Evolutionary conservation across 2,329 filamentous ascomycete genomes (phyloP).

Genomic region (Colletotrichum ledebouriae): DNA sequence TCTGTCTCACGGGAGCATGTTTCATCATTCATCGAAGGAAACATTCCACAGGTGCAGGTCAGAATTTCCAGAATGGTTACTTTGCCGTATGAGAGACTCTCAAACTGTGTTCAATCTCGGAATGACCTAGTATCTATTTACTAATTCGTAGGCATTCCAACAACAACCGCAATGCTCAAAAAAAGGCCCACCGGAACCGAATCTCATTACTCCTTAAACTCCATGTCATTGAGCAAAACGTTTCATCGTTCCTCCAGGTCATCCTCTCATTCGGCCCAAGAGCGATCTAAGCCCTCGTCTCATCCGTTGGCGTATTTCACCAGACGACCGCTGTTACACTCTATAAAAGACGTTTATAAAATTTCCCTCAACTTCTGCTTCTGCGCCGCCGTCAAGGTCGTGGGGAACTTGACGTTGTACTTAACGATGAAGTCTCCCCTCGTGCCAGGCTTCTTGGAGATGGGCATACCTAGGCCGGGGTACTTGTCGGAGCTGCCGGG

Average conservation of each 20-base stretch:
- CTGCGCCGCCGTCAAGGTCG: slow-evolving; percentile 79
- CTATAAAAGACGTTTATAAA: slow-evolving; percentile 61
- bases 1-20: too few relatives aligned
- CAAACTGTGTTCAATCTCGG: slow-evolving; percentile 7
- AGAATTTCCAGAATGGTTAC: too few relatives aligned
- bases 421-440: slow-evolving; percentile 90
- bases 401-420: slow-evolving; percentile 94
- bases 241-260: slow-evolving; percentile 4
- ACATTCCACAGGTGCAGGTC: too few relatives aligned
- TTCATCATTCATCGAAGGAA: too few relatives aligned
- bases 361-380: slow-evolving; percentile 87
- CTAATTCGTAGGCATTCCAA: slow-evolving; percentile 19
- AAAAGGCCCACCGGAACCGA: slow-evolving; percentile 19
- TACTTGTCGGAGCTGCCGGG: slow-evolving; percentile 86
- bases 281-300: slow-evolving; percentile 4
- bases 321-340: not conserved
- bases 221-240: slow-evolving; percentile 29
- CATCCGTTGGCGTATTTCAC: not conserved
- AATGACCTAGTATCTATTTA: slow-evolving; percentile 36
- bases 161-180: slow-evolving; percentile 29
- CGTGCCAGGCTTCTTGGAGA: slow-evolving; percentile 87
- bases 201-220: slow-evolving; percentile 22
- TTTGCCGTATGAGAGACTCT: not conserved
- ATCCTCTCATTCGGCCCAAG: slow-evolving; percentile 8
- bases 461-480: slow-evolving; percentile 91